Percentiles rank a stretch among this genome's conserved stretches.
Evolutionary conservation across 2,329 filamentous ascomycete species (phyloP).

Genomic region (Seiridium cupressi): DNA sequence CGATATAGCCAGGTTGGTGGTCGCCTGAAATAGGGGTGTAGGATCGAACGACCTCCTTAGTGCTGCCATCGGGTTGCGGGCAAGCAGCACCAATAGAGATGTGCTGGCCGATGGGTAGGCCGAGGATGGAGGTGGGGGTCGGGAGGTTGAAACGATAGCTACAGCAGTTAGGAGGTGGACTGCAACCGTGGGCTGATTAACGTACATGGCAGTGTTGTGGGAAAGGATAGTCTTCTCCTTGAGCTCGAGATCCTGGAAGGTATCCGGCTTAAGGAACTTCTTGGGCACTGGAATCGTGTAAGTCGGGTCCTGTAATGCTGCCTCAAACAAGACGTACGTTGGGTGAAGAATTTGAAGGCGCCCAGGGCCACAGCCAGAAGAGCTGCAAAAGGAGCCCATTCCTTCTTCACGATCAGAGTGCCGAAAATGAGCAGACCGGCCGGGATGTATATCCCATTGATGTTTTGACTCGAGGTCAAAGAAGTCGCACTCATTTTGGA

Average conservation of each 20-base stretch:
- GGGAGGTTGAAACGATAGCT: constrained; percentile 94
- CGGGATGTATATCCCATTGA: constrained; percentile 82
- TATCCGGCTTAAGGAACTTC: constrained; percentile 81
- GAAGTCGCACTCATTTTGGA: constrained; percentile 34
- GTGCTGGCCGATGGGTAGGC: constrained; percentile 97
- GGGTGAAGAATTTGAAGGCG: constrained; percentile 68
- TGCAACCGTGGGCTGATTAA: background rate
- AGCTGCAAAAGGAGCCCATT: constrained; percentile 72
- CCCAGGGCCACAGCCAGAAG: constrained; percentile 65
- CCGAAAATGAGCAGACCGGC: constrained; percentile 76
- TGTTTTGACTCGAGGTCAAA: constrained; percentile 59
- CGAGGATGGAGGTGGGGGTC: constrained; percentile 74
- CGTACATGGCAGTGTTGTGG: constrained; percentile 95
- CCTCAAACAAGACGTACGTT: constrained; percentile 53
- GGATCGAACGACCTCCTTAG: constrained; percentile 83
- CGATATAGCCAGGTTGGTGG: constrained; percentile 86
- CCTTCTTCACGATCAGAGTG: constrained; percentile 73
- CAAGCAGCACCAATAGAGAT: constrained; percentile 89
- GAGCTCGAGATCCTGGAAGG: constrained; percentile 90
- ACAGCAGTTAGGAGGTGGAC: constrained; percentile 7
- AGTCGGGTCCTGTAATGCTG: constrained; percentile 12
- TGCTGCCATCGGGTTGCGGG: constrained; percentile 63
- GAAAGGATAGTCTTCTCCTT: constrained; percentile 94
- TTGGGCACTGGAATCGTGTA: constrained; percentile 56
- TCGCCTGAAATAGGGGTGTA: constrained; percentile 93